Conservation (phyloP, 177 flowering plant genomes). For the Vitis hybrid region DNA sequence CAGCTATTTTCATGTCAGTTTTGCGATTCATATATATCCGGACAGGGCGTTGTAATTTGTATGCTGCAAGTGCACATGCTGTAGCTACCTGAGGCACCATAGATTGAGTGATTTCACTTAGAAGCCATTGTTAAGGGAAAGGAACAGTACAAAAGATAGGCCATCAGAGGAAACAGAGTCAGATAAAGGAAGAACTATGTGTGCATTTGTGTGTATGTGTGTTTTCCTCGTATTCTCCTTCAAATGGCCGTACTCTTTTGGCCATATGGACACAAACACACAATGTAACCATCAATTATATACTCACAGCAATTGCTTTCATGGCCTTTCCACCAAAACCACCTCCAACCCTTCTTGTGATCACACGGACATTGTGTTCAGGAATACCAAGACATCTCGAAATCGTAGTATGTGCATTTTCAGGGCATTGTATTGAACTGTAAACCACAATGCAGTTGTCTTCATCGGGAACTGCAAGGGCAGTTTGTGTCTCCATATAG, state of each 20-base stretch:
- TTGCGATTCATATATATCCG: constrained; percentile 70
- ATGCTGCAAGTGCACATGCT: constrained; percentile 87
- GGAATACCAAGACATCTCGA: constrained; percentile 86
- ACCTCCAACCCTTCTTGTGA: constrained; percentile 92
- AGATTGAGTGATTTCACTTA: neutral
- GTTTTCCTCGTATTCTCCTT: too few species aligned
- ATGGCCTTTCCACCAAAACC: constrained; percentile 90
- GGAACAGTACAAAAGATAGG: too few species aligned
- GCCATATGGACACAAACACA: too few species aligned
- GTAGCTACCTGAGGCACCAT: constrained; percentile 58
- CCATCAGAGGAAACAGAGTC: too few species aligned
- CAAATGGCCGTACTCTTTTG: too few species aligned
- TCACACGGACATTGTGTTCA: constrained; percentile 75
- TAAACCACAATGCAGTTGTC: constrained; percentile 84
- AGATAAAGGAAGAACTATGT: too few species aligned
- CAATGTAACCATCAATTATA: neutral
- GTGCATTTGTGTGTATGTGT: too few species aligned
- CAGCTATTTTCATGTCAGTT: constrained; percentile 88
- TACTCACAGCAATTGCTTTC: constrained; percentile 70
- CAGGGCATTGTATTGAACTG: constrained; percentile 74
- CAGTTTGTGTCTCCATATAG: constrained; percentile 91
- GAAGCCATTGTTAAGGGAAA: too few species aligned
- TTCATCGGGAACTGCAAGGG: constrained; percentile 92
- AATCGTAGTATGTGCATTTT: constrained; percentile 42
- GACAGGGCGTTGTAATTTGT: constrained; percentile 71